These are phyloP conservation scores for Xylaria acuta DNA, from an alignment of 495 filamentous ascomycete genomes.

Conservation along the genomic window DNA sequence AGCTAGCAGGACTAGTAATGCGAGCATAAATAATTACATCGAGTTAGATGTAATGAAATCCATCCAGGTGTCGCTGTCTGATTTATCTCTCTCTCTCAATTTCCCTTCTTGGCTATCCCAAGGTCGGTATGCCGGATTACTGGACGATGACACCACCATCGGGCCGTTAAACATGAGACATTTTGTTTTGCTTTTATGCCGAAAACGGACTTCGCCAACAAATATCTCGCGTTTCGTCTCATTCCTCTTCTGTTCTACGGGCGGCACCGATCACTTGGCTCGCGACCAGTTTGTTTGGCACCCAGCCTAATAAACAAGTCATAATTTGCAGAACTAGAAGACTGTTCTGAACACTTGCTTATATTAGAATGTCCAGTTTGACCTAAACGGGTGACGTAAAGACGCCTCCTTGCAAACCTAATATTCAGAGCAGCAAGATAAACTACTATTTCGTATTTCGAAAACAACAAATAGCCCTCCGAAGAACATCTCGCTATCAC, in stretches of 20 bases:
- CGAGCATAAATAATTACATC: not conserved
- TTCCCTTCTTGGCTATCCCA: not conserved
- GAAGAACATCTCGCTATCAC: not conserved
- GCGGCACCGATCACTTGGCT: not conserved
- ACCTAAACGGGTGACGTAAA: too few species aligned
- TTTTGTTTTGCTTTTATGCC: conserved; percentile 13
- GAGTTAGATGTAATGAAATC: conserved; percentile 3
- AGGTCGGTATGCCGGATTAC: not conserved
- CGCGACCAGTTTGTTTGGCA: not conserved
- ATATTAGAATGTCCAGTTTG: too few species aligned
- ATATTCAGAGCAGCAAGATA: not conserved
- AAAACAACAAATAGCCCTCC: not conserved
- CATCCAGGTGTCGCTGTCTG: not conserved
- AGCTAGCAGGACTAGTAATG: not conserved
- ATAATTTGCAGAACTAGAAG: too few species aligned
- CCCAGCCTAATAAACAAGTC: too few species aligned
- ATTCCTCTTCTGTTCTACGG: not conserved
- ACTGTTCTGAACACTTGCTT: too few species aligned
- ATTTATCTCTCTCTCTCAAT: not conserved
- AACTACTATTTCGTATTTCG: not conserved
- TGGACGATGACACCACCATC: conserved; percentile 14
- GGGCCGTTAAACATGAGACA: conserved; percentile 21
- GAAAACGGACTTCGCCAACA: conserved; percentile 19
- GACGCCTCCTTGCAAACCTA: not conserved
- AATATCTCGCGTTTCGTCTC: not conserved